These are phyloP conservation scores for Tardiomyces blankii DNA, from an alignment of 1,139 yeast species.

Conservation along the genomic window DNA sequence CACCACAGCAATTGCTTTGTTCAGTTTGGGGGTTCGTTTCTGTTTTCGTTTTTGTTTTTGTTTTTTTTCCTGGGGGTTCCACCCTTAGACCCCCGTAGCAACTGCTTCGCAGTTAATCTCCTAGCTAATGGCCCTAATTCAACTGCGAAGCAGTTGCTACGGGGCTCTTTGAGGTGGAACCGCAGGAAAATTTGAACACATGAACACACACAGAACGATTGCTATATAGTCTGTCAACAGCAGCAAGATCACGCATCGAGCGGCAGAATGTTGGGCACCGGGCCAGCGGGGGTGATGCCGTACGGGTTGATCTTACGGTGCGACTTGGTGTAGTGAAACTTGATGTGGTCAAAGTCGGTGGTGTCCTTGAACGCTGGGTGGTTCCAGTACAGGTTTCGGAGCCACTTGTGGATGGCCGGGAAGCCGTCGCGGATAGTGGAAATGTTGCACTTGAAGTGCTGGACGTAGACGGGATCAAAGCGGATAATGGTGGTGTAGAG, in stretches of 20 bases:
- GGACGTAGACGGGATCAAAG: slow-evolving; percentile 86
- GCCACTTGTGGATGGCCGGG: slow-evolving; percentile 72
- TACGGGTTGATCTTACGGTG: slow-evolving; percentile 73
- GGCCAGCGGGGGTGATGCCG: slow-evolving; percentile 84
- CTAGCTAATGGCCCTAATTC: too few species aligned
- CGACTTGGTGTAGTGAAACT: slow-evolving; percentile 73
- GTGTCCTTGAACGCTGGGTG: slow-evolving; percentile 64
- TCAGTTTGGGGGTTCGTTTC: too few species aligned
- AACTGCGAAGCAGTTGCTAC: too few species aligned
- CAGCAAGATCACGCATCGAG: slow-evolving; percentile 6
- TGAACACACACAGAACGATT: background rate
- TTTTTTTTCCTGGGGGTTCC: too few species aligned
- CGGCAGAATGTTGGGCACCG: slow-evolving; percentile 54
- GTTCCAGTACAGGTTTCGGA: slow-evolving; percentile 79
- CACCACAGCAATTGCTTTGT: too few species aligned
- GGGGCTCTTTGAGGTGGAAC: too few species aligned
- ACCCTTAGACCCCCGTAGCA: too few species aligned
- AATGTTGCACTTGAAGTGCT: slow-evolving; percentile 89
- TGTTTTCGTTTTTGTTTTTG: too few species aligned
- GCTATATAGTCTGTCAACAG: background rate
- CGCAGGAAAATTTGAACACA: too few species aligned
- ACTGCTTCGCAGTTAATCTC: too few species aligned
- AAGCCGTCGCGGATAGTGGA: slow-evolving; percentile 72
- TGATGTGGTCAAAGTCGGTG: slow-evolving; percentile 82
- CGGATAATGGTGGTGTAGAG: slow-evolving; percentile 74